These are phyloP conservation scores for Taphrina betulina DNA, from an alignment of 1,139 yeast species.

Conservation along the genomic window DNA sequence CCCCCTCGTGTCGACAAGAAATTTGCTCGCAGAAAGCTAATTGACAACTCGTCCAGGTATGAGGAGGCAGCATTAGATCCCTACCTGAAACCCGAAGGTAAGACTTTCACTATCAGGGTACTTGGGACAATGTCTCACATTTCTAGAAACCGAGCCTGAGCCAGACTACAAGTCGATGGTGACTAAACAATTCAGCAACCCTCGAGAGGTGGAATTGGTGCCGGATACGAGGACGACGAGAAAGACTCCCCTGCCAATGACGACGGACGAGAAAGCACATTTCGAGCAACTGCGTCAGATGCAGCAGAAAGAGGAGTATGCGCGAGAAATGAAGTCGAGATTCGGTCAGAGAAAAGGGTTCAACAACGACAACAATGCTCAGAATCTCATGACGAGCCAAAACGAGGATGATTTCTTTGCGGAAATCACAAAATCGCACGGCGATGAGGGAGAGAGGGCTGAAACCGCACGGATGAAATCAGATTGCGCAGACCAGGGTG, in stretches of 20 bases:
- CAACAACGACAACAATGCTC: neutral
- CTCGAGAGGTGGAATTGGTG: conserved; percentile 12
- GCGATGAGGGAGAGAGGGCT: no score
- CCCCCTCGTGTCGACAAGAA: neutral
- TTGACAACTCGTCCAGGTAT: conserved; percentile 29
- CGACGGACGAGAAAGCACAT: conserved; percentile 13
- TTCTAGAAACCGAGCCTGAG: conserved; percentile 6
- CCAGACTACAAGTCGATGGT: conserved; percentile 5
- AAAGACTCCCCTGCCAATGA: conserved; percentile 4
- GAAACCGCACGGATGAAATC: no score
- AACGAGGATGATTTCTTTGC: neutral
- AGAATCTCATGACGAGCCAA: no score
- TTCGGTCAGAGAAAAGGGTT: conserved; percentile 16
- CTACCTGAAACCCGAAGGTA: conserved; percentile 12
- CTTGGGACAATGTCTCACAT: no score
- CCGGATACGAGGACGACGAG: conserved; percentile 8
- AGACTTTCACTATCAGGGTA: no score
- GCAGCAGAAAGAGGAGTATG: conserved; percentile 28
- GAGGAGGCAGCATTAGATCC: conserved; percentile 29
- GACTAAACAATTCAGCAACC: conserved; percentile 12
- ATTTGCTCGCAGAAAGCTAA: conserved; percentile 24
- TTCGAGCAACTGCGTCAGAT: conserved; percentile 13
- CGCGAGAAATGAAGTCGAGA: conserved; percentile 12
- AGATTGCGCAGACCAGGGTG: no score
- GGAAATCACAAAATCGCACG: no score